Base-by-base conservation (phyloP, 331 rosid species). In the Arachis monticola region DNA sequence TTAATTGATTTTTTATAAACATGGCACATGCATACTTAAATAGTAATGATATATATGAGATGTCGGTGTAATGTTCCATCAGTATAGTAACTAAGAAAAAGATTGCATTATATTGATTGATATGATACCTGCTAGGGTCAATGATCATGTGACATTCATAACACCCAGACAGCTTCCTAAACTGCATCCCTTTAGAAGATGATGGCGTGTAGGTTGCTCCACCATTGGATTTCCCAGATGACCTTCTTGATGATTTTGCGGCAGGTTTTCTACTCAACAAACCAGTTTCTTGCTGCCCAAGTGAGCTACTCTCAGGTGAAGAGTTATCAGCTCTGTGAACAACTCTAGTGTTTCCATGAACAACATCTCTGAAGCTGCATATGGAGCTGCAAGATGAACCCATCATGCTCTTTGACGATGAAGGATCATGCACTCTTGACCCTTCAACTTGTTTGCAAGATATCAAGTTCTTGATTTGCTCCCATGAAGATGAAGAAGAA, bases 121-220 rank as follows among this genome's bases (percentile, higher is more conserved):
- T 27, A 27, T 27, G 30, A 38, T 76, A 88, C 99, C 93, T 87
- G 92, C 83, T 86, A 51, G 97, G 97, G 83, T 95, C 99, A 75
- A 95, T 79, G 85, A 92, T 90, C 89, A 86, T 86, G 85, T 88
- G 99, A 67, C 99, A 95, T 80, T 95, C 97, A 62, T 95, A 95
- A 82, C 99, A 95, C 2, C 99, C 99, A 2, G 97, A 92, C 0
- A 95, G 91, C 67, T 95, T 92, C 75, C 97, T 80, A 70, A 95
- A 95, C 73, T 95, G 99, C 86, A 95, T 85, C 69, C 91, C 97
- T 79, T 92, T 88, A 5, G 95, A 86, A 27, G 92, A 87, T 5
- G 92, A 83, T 13, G 92, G 76, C 67, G 97, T 53, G 81, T 59
- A 82, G 2, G 83, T 46, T 53, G 67, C 64, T 53, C 80, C 82